Base-by-base conservation (phyloP, 1,284 basidiomycete species). In the Fomitopsis pinicola region DNA sequence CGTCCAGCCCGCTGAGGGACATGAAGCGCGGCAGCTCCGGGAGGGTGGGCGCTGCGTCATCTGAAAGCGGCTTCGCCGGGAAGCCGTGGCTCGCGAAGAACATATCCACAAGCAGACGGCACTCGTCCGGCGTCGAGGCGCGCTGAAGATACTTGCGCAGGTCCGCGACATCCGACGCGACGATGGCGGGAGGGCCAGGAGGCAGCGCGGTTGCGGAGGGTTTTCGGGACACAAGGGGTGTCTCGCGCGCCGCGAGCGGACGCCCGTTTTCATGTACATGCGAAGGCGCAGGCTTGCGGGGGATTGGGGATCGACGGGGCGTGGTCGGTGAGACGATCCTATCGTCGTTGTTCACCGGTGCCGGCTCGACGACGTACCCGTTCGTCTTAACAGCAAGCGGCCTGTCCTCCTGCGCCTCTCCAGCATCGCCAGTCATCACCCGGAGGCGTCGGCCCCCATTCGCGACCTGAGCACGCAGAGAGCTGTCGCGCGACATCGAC, bases 81-180 rank as follows among this genome's bases (percentile, higher is more conserved):
- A 45, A 63, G 36, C 88, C 87, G 62, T 83, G 83, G 68, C 85
- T 84, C 26, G 84, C 80, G 58, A 95, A 78, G 73, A 92, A 89
- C 77, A 93, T 89, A 66, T 92, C 88, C 45, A 94, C 80, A 45
- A 95, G 84, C 38, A 95, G 78, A 55, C 91, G 88, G 71, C 93
- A 95, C 77, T 96, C 94, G 63, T 90, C 87, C 44, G 84, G 89
- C 36, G 81, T 86, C 1, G 88, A 89, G 17, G 94, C 92, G 58
- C 78, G 81, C 28, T 83, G 76, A n/a, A 95, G 76, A 59, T 92
- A 77, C 28, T 80, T 78, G 30, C 89, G 86, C 72, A 96, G 81
- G 55, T 92, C 88, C 14, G 79, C 76, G 38, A 87, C 81, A 61
- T 87, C 75, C 48, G 78, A 73, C 14, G 76, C 55, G 44, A 76